Conservation (phyloP, 805 yeast species). For the Blastobotrys attinorum region DNA sequence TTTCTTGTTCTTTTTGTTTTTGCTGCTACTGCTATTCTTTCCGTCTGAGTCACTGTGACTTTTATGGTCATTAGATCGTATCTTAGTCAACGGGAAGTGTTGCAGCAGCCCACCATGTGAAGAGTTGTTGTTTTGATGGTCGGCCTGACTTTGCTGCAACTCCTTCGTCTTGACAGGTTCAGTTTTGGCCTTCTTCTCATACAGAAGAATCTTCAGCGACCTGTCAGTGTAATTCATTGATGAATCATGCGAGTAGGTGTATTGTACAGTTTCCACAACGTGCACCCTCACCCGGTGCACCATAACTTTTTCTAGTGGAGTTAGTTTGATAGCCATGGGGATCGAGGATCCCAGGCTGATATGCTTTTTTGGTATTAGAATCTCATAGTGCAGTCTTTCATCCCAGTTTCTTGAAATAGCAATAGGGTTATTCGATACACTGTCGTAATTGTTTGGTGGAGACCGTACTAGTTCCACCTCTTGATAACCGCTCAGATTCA, state of each 20-base stretch:
- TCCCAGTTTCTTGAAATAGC: constrained; percentile 91
- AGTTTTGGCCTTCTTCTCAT: constrained; percentile 50
- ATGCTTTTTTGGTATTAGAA: constrained; percentile 82
- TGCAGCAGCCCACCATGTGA: background rate
- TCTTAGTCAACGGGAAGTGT: background rate
- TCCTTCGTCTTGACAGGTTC: constrained; percentile 1
- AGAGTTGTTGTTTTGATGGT: background rate
- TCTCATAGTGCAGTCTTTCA: constrained; percentile 80
- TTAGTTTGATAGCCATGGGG: constrained; percentile 75
- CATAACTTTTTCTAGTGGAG: constrained; percentile 82
- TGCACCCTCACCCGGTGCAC: constrained; percentile 81
- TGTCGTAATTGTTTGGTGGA: constrained; percentile 53
- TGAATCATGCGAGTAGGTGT: constrained; percentile 86
- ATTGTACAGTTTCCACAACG: constrained; percentile 81
- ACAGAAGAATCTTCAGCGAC: constrained; percentile 35
- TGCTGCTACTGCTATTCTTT: background rate
- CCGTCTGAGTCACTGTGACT: background rate
- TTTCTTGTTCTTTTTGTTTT: background rate
- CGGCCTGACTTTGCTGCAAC: background rate
- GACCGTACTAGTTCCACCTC: constrained; percentile 66
- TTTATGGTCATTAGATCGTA: background rate
- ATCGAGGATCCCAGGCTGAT: constrained; percentile 74
- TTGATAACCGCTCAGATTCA: constrained; percentile 55
- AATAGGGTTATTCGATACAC: constrained; percentile 86
- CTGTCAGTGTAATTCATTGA: constrained; percentile 48